Conservation (phyloP, 148 eudicot genomes). For the Drosera capensis region DNA sequence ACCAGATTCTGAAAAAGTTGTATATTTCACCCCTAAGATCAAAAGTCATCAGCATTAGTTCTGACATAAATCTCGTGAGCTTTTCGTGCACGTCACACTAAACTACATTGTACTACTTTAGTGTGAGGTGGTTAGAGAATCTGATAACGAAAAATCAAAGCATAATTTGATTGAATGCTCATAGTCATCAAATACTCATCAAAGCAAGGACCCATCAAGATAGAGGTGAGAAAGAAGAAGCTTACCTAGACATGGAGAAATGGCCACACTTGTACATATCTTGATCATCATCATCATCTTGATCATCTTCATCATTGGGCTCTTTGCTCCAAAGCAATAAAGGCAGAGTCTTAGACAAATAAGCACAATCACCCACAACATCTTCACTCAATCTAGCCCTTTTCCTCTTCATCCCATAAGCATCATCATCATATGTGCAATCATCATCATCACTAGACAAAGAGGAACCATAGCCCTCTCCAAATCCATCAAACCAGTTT, state of each 20-base stretch:
- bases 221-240: conserved; percentile 1
- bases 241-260: conserved; percentile 16
- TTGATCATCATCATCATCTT: conserved; percentile 14
- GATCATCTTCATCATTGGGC: conserved; percentile 26
- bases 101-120: no score
- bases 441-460: conserved; percentile 9
- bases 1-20: no score
- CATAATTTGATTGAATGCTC: not conserved
- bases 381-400: conserved; percentile 15
- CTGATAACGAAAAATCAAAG: no score
- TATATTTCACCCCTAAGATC: no score
- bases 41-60: no score
- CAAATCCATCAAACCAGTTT: not conserved
- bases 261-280: conserved; percentile 3
- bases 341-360: conserved; percentile 20
- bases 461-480: conserved; percentile 8
- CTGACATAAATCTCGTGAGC: no score
- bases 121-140: no score
- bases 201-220: not conserved
- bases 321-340: conserved; percentile 29
- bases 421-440: conserved; percentile 6
- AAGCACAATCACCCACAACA: conserved; percentile 9
- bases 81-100: no score
- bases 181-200: not conserved
- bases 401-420: conserved; percentile 14